Base-by-base conservation (phyloP, 306 rosid species). In the Trifolium fragiferum region DNA sequence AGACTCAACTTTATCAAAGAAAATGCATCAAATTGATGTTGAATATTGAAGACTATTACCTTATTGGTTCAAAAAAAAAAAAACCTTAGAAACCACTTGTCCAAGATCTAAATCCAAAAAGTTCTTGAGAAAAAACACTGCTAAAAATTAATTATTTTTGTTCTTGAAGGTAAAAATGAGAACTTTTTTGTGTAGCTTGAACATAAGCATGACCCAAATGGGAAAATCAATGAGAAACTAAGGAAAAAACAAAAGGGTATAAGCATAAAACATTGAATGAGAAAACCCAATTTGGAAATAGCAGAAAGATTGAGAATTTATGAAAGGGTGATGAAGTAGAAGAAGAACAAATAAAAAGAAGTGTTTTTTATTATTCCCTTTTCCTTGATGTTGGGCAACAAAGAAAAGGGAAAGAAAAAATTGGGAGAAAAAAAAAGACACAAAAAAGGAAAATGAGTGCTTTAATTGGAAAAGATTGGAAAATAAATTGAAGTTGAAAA, bases 1-100 rank as follows among this genome's bases (percentile, higher is more conserved):
- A 87, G 86, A 83, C 82, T 10, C 76, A 72, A 78, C 80, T 84
- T 92, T 85, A 64, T 37, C 78, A 68, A 80, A 79, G 61, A 14
- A 76, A 81, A 84, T 75, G 70, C 77, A 70, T n/a, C 55, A 62
- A 83, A 60, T 55, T 44, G 83, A 44, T 44, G 4, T 44, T 44
- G 50, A 83, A 83, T 77, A 72, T 58, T 66, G 55, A 74, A 53
- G 73, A 50, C 19, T 72, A 53, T 51, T 66, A 43, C 53, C 75
- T 57, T 44, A 72, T 72, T 66, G 78, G 74, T 73, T 70, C 60
- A 32, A 69, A 78, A 27, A 72, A 27, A 72, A 59, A 78, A 59
- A 79, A 77, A 78, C 76, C 85, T 74, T 5, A 76, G 73, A 80
- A 65, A 66, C 72, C 46, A 66, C 65, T 51, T 27, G 51, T 68